Conservation (phyloP, 177 flowering plant species). For the Vitis hybrid region DNA sequence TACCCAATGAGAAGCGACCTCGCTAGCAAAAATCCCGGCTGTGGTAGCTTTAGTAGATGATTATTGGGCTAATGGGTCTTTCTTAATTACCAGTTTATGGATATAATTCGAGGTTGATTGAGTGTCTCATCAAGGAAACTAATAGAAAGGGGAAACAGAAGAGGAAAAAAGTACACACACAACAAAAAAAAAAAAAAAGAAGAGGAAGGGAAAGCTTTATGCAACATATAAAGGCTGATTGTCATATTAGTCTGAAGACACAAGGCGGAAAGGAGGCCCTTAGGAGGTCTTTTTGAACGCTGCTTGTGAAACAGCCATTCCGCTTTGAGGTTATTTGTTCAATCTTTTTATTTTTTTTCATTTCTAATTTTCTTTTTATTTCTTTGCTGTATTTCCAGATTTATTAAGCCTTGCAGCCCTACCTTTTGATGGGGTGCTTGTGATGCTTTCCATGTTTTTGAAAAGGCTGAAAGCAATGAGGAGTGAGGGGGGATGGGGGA, state of each 20-base stretch:
- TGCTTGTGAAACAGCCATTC: background rate
- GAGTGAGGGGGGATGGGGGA: background rate
- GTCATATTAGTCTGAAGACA: background rate
- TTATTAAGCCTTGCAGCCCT: conserved; percentile 15
- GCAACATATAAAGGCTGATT: conserved; percentile 14
- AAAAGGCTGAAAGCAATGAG: conserved; percentile 17
- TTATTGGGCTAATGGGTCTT: conserved; percentile 2
- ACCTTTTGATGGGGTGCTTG: conserved; percentile 37
- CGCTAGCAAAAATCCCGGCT: background rate
- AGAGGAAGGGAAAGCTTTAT: conserved; percentile 6
- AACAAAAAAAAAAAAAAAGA: background rate
- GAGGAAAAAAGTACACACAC: background rate
- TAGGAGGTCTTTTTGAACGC: conserved; percentile 9
- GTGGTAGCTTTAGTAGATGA: background rate
- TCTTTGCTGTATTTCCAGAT: conserved; percentile 2
- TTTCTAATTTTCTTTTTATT: background rate
- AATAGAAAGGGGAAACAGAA: conserved; percentile 2
- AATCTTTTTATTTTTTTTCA: background rate
- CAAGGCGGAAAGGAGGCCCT: conserved; percentile 5
- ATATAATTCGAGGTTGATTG: conserved; percentile 11
- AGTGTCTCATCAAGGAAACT: background rate
- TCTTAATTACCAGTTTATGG: conserved; percentile 2
- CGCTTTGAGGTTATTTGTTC: background rate
- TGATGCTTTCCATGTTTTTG: conserved; percentile 26
- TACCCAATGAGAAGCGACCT: conserved; percentile 13